Evolutionary conservation across 495 filamentous ascomycete genomes (phyloP).

Genomic region (Xylaria telfairii): DNA sequence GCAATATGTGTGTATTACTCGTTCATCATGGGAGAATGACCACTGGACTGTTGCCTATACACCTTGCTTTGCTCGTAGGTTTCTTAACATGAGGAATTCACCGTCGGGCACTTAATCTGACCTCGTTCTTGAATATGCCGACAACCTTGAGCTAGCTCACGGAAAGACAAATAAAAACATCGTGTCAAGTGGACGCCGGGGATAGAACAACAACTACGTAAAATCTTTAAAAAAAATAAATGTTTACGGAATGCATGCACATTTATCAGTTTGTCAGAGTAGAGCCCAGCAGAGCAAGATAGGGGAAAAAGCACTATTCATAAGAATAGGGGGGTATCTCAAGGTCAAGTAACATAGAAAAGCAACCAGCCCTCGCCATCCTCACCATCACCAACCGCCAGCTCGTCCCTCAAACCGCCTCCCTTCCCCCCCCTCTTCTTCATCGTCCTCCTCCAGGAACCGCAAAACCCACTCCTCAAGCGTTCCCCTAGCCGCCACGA

Average conservation of each 20-base stretch:
- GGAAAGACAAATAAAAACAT: not conserved
- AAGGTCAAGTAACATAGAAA: not conserved
- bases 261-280: too few relatives aligned
- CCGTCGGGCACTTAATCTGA: not conserved
- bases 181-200: not conserved
- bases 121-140: not conserved
- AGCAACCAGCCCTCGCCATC: not conserved
- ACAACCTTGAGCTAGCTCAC: not conserved
- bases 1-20: not conserved
- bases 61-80: not conserved
- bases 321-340: constrained; percentile 3
- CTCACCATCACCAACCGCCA: not conserved
- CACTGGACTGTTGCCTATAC: not conserved
- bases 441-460: constrained; percentile 36
- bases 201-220: not conserved
- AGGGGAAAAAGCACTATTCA: not conserved
- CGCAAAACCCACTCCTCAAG: constrained; percentile 38
- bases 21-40: not conserved
- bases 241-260: not conserved
- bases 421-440: constrained; percentile 33
- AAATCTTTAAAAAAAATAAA: not conserved
- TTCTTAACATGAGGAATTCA: not conserved
- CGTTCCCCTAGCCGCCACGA: constrained; percentile 36
- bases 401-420: constrained; percentile 26
- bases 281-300: not conserved